Percentiles rank a stretch among this genome's conserved stretches.
Evolutionary conservation across 176 grass and related monocot genomes (phyloP).

Genomic region (Ananas comosus): DNA sequence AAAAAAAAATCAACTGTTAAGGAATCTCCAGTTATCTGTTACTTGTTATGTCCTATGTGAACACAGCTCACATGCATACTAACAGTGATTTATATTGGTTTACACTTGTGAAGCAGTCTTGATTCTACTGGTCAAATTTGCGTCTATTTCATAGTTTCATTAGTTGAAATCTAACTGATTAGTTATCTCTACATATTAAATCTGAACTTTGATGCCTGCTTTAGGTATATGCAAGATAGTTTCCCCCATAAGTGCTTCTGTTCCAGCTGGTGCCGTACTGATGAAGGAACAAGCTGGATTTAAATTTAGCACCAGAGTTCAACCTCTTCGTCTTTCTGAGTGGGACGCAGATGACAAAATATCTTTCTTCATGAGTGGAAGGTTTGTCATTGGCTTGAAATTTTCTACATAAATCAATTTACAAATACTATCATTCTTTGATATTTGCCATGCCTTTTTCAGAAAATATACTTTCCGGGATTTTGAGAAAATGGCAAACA

Average conservation of each 20-base stretch:
- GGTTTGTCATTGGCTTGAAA: constrained; percentile 27
- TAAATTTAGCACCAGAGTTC: constrained; percentile 92
- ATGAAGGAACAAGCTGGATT: constrained; percentile 82
- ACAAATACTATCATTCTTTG: constrained; percentile 5
- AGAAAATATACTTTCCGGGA: constrained; percentile 98
- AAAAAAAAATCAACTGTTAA: too few species aligned
- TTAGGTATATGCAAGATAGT: constrained; percentile 97
- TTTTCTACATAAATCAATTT: not conserved
- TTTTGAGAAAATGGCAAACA: constrained; percentile 95
- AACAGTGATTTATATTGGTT: too few species aligned
- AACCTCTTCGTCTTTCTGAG: constrained; percentile 80
- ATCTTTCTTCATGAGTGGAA: constrained; percentile 96
- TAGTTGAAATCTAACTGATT: too few species aligned
- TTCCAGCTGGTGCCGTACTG: constrained; percentile 77
- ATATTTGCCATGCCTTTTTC: constrained; percentile 20
- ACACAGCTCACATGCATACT: too few species aligned
- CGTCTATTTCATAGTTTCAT: too few species aligned
- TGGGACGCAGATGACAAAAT: constrained; percentile 81
- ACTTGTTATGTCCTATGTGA: too few species aligned
- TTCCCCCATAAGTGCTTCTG: constrained; percentile 60
- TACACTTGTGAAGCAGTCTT: too few species aligned
- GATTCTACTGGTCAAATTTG: too few species aligned
- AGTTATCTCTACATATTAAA: not conserved
- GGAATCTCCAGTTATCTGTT: too few species aligned
- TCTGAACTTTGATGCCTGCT: not conserved